Conservation (phyloP, 2,329 filamentous ascomycete species). For the Ascochyta fabae region DNA sequence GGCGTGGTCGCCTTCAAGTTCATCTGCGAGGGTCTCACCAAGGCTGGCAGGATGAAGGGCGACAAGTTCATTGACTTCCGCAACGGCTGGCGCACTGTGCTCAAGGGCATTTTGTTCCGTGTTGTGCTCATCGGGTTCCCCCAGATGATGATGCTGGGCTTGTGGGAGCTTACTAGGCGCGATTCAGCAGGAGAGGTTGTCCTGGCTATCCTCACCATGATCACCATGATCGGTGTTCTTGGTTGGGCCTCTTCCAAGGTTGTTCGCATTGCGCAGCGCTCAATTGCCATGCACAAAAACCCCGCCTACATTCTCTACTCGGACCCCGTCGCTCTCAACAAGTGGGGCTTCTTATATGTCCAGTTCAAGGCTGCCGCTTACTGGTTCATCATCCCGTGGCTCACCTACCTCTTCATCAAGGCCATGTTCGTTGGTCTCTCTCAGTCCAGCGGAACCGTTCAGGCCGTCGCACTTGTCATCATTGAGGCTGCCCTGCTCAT, state of each 20-base stretch:
- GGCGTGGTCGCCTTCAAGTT: constrained; percentile 81
- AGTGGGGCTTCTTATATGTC: constrained; percentile 97
- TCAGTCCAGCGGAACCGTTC: constrained; percentile 72
- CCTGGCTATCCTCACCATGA: constrained; percentile 85
- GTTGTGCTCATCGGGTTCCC: constrained; percentile 89
- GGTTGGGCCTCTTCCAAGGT: constrained; percentile 90
- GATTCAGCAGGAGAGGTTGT: constrained; percentile 89
- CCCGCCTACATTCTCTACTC: constrained; percentile 97
- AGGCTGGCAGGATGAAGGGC: constrained; percentile 76
- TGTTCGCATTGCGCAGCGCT: constrained; percentile 84
- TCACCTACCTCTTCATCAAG: constrained; percentile 84
- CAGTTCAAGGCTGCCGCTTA: constrained; percentile 95
- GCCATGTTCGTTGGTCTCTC: constrained; percentile 85
- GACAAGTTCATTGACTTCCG: constrained; percentile 94
- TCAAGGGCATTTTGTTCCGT: constrained; percentile 93
- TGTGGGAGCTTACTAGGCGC: constrained; percentile 89
- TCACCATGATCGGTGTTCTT: constrained; percentile 78
- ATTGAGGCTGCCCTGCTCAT: constrained; percentile 83
- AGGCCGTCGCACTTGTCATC: constrained; percentile 82
- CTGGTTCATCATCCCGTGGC: constrained; percentile 86
- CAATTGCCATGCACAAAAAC: constrained; percentile 90
- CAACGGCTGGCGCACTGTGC: constrained; percentile 88
- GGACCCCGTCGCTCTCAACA: constrained; percentile 91
- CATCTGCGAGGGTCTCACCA: constrained; percentile 76
- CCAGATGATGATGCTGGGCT: constrained; percentile 85